Conservation (phyloP, 78 protist genomes). For the Anaeramoeba ignava region DNA sequence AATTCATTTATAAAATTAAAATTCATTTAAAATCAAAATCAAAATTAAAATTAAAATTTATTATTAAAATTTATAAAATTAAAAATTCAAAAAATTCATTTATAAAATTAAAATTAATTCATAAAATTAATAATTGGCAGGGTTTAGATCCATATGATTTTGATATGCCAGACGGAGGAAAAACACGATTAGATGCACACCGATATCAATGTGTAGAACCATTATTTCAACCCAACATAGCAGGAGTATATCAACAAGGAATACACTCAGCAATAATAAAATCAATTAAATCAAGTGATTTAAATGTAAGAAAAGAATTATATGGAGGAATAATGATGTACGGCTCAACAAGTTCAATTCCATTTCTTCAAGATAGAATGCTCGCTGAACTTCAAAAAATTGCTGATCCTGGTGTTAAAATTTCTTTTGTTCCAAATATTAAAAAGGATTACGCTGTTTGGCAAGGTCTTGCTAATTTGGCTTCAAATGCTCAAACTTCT, state of each 20-base stretch:
- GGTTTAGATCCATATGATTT: not conserved
- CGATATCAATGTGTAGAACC: not conserved
- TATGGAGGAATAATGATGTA: not conserved
- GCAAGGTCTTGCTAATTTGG: too few species aligned
- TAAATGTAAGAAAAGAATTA: not conserved
- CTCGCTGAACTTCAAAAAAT: not conserved
- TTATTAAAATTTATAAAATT: too few species aligned
- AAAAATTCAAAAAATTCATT: too few species aligned
- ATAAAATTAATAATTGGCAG: too few species aligned
- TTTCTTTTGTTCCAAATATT: too few species aligned
- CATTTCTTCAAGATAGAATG: not conserved
- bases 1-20: too few species aligned
- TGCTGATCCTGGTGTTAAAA: too few species aligned
- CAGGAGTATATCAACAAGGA: not conserved
- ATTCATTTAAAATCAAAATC: too few species aligned
- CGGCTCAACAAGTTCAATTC: not conserved
- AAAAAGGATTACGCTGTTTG: too few species aligned
- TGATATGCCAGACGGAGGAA: not conserved
- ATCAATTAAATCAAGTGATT: not conserved
- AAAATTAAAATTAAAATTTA: too few species aligned
- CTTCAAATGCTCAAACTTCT: too few species aligned
- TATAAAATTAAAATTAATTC: too few species aligned
- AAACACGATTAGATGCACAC: not conserved
- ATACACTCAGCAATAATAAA: not conserved
- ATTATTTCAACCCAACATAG: not conserved